Evolutionary conservation across 2,329 filamentous ascomycete species (phyloP).

Genomic region (Elsinoe batatas): DNA sequence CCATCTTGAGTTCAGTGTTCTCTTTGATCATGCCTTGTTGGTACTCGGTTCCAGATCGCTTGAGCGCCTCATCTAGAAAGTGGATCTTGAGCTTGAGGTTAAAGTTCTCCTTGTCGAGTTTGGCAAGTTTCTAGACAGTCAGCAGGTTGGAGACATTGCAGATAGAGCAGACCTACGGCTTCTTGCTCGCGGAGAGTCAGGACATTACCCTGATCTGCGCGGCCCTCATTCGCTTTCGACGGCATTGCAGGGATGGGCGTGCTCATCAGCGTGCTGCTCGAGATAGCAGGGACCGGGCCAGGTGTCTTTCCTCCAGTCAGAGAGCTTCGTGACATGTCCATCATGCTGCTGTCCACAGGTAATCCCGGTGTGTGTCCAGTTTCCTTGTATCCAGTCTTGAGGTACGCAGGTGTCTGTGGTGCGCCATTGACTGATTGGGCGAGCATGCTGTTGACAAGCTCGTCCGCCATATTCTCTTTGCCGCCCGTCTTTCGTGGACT

Average conservation of each 20-base stretch:
- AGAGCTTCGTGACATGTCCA: conserved; percentile 53
- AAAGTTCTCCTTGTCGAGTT: conserved; percentile 97
- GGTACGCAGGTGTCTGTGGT: conserved; percentile 58
- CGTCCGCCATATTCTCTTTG: conserved; percentile 18
- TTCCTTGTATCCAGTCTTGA: conserved; percentile 54
- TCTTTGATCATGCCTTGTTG: conserved; percentile 83
- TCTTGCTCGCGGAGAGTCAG: conserved; percentile 90
- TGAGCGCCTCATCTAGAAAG: conserved; percentile 83
- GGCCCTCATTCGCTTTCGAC: conserved; percentile 51
- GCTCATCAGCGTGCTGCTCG: conserved; percentile 64
- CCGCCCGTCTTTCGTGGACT: conserved; percentile 16
- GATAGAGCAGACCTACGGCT: conserved; percentile 46
- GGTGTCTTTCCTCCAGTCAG: conserved; percentile 59
- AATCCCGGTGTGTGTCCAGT: conserved; percentile 57
- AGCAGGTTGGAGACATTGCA: not conserved
- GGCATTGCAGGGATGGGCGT: conserved; percentile 68
- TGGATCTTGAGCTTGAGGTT: conserved; percentile 94
- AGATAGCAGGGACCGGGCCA: conserved; percentile 64
- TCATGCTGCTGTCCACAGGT: conserved; percentile 65
- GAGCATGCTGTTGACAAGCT: conserved; percentile 23
- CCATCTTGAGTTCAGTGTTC: conserved; percentile 92
- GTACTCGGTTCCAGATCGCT: conserved; percentile 79
- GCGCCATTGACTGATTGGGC: conserved; percentile 33
- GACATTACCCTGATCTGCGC: conserved; percentile 77
- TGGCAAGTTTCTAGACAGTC: conserved; percentile 62